Evolutionary conservation across 352 stramenopile species (phyloP), one percentile per base, ranked within the genome.

Genomic region (Phytophthora syringae): DNA sequence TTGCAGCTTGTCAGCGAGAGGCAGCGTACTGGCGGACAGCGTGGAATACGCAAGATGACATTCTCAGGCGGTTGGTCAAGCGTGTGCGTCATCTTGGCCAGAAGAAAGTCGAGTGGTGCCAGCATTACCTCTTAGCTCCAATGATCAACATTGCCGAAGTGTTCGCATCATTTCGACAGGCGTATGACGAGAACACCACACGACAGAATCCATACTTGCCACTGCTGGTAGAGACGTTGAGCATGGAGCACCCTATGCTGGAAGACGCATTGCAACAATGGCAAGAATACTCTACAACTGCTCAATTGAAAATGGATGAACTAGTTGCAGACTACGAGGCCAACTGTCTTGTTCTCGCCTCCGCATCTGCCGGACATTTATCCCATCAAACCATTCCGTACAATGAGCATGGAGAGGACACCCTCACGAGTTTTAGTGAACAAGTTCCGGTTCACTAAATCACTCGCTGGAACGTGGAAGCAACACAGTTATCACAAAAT

Each of bases 201-300:
- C 50, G 73, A 0, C 69, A 70, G 37, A 81, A 81, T 25, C 61
- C 73, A 25, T 76, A 76, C n/a, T 52, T 81, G n/a, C 73, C 73
- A 5, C 30, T 74, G 12, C 49, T 81, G 3, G 30, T 79, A 18
- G 60, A 76, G 55, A 77, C 66, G 1, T 45, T 81, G 9, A 64
- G 49, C 7, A 68, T 21, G 42, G 57, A 74, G 22, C 65, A 74
- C 10, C 45, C 64, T 4, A 55, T 74, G 24, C n/a, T 81, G 21
- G 13, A 60, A n/a, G 65, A 74, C 1, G 36, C 36, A 21, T 22
- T 43, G 36, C 36, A 62, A 5, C 70, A 76, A 21, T 81, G 70
- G 70, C 36, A 59, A 42, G 40, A 67, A 15, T 78, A 79, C 55
- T 54, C 48, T 12, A 50, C 0, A 10, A 44, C 36, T 24, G 28